Percentiles rank a stretch among this genome's conserved stretches.
These are phyloP conservation scores for Metschnikowia peoriensis DNA, from an alignment of 805 yeast species.

Conservation along the genomic window DNA sequence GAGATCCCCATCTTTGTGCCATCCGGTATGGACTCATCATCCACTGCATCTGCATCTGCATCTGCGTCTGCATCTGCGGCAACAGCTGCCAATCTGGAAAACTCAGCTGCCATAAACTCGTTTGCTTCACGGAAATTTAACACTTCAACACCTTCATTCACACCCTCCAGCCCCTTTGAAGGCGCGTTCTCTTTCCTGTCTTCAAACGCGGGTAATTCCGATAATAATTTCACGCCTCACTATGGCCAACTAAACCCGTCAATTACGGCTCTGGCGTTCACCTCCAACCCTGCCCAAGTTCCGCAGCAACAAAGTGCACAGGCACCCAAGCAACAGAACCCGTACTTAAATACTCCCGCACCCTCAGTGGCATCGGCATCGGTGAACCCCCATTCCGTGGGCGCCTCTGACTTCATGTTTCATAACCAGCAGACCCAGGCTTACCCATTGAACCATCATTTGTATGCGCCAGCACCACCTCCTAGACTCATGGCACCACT, in stretches of 20 bases:
- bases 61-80: background rate
- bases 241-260: constrained; percentile 14
- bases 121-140: constrained; percentile 29
- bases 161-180: constrained; percentile 27
- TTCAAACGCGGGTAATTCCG: constrained; percentile 4
- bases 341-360: constrained; percentile 20
- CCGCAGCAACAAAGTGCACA: constrained; percentile 15
- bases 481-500: constrained; percentile 62
- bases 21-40: constrained; percentile 22
- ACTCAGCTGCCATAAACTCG: constrained; percentile 6
- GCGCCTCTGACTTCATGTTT: constrained; percentile 15
- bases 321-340: constrained; percentile 21
- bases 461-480: constrained; percentile 88
- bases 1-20: constrained; percentile 52
- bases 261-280: constrained; percentile 11
- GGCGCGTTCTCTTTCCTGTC: constrained; percentile 7
- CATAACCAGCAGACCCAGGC: constrained; percentile 15
- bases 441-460: constrained; percentile 72
- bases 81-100: constrained; percentile 4
- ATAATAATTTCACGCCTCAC: constrained; percentile 8
- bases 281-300: constrained; percentile 2
- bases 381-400: constrained; percentile 11
- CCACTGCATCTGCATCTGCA: background rate
- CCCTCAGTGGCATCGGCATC: constrained; percentile 6
- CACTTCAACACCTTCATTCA: constrained; percentile 39